Evolutionary conservation across 768 basidiomycete species (phyloP), one percentile per base, ranked within the genome.

Genomic region (Roridomyces roridus): DNA sequence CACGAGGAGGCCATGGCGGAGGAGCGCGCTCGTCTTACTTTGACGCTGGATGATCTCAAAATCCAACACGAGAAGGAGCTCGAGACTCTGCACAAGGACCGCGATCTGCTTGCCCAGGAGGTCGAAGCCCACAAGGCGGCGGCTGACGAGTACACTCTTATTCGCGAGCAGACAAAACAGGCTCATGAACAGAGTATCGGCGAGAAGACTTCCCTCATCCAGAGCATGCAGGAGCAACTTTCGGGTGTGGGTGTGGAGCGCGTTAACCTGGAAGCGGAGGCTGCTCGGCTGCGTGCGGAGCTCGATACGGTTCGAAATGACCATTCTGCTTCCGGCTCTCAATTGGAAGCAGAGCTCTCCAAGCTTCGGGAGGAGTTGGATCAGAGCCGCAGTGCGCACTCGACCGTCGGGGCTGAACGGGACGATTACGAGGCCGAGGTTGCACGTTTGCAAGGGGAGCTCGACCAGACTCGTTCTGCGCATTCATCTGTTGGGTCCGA

Each of bases 301-400:
- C 76, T 92, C 9, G 79, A 84, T 45, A 76, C 74, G 59, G 83
- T 83, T 21, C 81, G 77, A 25, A 72, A 67, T 17, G 85, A 88
- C 65, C 85, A 88, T 62, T 79, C 80, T 4, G 80, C 64, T 39
- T 73, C 81, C 4, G 77, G 78, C 58, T 78, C 54, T 25, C 77
- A 74, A 28, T 64, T 87, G 55, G 73, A 73, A 48, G 68, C 65
- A 14, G 77, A 81, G 51, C 79, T 87, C 44, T 79, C 76, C 20
- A 73, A 72, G 60, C 77, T 89, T 43, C 80, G 79, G 51, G 78
- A 74, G n/a, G 87, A 91, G 66, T 76, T 92, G 6, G 79, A 83
- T 41, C 75, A 75, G 62, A 73, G 75, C 9, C 71, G 65, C 18
- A 56, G 34, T 6, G 46, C 31, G 49, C 70, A 92, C 3, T 65